These are phyloP conservation scores for Aspergillus leporis DNA, from an alignment of 495 filamentous ascomycete genomes.

Conservation along the genomic window DNA sequence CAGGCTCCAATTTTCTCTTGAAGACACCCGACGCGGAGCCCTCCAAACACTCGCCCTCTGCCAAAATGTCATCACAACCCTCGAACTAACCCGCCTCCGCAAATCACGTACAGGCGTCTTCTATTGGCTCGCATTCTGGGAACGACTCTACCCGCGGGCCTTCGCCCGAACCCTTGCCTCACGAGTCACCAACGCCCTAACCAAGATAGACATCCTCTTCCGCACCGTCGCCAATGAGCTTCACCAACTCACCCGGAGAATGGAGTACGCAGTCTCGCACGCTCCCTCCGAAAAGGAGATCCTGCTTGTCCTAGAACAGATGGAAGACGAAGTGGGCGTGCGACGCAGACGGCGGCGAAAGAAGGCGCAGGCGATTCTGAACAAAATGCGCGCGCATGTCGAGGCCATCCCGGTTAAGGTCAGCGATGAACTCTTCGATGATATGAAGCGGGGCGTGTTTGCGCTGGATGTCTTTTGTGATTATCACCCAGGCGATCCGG, in stretches of 20 bases:
- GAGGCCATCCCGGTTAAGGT: conserved; percentile 27
- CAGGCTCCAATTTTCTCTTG: background rate
- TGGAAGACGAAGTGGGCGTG: conserved; percentile 26
- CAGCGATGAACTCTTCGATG: conserved; percentile 22
- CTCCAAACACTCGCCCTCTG: conserved; percentile 24
- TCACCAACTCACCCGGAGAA: conserved; percentile 20
- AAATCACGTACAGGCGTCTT: conserved; percentile 26
- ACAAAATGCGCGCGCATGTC: conserved; percentile 21
- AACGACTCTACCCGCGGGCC: conserved; percentile 20
- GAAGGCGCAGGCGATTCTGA: conserved; percentile 20
- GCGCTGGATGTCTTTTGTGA: conserved; percentile 25
- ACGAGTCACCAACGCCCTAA: conserved; percentile 14
- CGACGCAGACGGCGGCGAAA: conserved; percentile 21
- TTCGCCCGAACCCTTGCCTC: conserved; percentile 13
- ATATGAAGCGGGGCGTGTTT: conserved; percentile 30
- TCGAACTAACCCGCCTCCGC: conserved; percentile 26
- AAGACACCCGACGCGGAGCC: conserved; percentile 19
- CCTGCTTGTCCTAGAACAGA: conserved; percentile 20
- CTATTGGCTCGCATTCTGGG: conserved; percentile 29
- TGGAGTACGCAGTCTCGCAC: conserved; percentile 11
- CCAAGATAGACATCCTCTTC: conserved; percentile 24
- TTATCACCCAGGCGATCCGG: conserved; percentile 27
- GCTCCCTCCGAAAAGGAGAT: conserved; percentile 23
- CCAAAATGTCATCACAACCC: conserved; percentile 23
- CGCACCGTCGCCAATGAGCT: conserved; percentile 23